Evolutionary conservation across 2,329 filamentous ascomycete species (phyloP).

Genomic region (Hypoxylon sp.): DNA sequence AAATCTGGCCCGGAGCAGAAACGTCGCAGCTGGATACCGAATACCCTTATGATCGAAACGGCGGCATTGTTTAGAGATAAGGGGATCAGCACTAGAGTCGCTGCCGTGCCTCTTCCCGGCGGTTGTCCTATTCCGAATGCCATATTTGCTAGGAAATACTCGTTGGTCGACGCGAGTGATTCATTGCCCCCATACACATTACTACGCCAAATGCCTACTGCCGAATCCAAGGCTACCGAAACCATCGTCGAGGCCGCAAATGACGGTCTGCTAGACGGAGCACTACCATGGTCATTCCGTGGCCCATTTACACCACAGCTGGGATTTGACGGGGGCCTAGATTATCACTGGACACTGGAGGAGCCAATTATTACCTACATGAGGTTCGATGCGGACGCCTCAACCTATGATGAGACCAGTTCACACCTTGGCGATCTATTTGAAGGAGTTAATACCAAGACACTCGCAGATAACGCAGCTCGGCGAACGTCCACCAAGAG

Average conservation of each 20-base stretch:
- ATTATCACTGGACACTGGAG: conserved; percentile 49
- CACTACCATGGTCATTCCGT: conserved; percentile 46
- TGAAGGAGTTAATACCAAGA: not conserved
- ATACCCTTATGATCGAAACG: conserved; percentile 35
- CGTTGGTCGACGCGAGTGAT: conserved; percentile 46
- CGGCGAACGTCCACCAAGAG: conserved; percentile 31
- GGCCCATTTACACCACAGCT: conserved; percentile 56
- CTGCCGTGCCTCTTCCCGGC: conserved; percentile 45
- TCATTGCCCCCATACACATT: conserved; percentile 47
- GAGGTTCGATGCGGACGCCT: conserved; percentile 35
- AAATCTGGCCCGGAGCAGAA: conserved; percentile 35
- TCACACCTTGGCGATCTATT: not conserved
- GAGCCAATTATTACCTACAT: conserved; percentile 30
- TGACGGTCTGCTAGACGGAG: conserved; percentile 39
- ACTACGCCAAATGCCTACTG: conserved; percentile 51
- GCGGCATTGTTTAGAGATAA: conserved; percentile 32
- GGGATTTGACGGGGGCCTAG: conserved; percentile 55
- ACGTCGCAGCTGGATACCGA: conserved; percentile 43
- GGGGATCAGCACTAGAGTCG: conserved; percentile 8
- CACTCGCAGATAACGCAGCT: not conserved
- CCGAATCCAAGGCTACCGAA: conserved; percentile 52
- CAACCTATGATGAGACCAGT: conserved; percentile 4
- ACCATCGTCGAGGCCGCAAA: conserved; percentile 43
- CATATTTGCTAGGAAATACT: conserved; percentile 55
- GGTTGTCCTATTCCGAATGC: conserved; percentile 53